Evolutionary conservation across 148 eudicot species (phyloP).

Genomic region (Talinum fruticosum): DNA sequence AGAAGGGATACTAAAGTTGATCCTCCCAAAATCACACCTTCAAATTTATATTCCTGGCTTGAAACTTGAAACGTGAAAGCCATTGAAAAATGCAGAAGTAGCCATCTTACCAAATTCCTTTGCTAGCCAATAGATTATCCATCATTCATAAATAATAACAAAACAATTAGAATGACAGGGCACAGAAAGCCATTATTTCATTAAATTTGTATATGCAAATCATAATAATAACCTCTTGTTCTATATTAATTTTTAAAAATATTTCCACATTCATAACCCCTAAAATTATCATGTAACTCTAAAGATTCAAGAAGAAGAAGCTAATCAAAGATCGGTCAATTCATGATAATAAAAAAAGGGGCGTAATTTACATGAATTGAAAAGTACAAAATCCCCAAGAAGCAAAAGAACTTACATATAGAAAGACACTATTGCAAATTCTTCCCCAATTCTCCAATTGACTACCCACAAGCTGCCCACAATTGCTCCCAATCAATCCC

Average conservation of each 20-base stretch:
- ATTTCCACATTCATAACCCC: neutral
- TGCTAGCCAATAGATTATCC: neutral
- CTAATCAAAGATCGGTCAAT: neutral
- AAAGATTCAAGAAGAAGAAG: neutral
- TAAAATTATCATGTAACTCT: constrained; percentile 3
- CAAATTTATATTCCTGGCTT: too few species aligned
- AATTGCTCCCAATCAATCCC: constrained; percentile 29
- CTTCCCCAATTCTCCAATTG: neutral
- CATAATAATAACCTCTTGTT: neutral
- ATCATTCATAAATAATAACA: neutral
- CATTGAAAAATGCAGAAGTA: too few species aligned
- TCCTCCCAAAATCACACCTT: neutral
- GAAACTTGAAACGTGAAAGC: too few species aligned
- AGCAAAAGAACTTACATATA: constrained; percentile 1
- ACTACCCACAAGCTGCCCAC: constrained; percentile 30
- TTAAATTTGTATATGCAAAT: neutral
- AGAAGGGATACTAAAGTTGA: neutral
- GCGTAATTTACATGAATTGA: constrained; percentile 16
- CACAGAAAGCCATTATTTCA: neutral
- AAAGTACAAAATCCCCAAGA: constrained; percentile 5
- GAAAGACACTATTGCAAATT: constrained; percentile 3
- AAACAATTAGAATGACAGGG: neutral
- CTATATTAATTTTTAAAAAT: neutral
- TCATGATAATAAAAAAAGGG: neutral
- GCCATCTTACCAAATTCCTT: neutral